These are phyloP conservation scores for Russula lepida DNA, from an alignment of 768 basidiomycete genomes.

Conservation along the genomic window DNA sequence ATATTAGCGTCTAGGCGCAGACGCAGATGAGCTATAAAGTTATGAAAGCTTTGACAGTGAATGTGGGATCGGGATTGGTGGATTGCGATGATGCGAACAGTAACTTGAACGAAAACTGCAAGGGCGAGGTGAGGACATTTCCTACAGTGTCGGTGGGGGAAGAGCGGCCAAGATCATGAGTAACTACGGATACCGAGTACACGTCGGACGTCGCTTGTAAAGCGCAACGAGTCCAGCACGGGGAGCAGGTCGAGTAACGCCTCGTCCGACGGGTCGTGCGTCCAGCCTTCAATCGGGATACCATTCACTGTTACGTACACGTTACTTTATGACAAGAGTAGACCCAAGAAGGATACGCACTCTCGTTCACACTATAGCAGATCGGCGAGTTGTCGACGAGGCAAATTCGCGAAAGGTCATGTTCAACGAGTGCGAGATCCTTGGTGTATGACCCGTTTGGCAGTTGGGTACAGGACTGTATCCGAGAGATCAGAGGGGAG, in stretches of 20 bases:
- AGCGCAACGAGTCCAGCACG: conserved; percentile 90
- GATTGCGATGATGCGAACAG: conserved; percentile 5
- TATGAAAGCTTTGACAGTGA: conserved; percentile 12
- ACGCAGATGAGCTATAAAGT: conserved; percentile 16
- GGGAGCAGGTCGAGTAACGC: conserved; percentile 93
- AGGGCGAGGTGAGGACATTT: background rate
- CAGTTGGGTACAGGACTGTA: conserved; percentile 84
- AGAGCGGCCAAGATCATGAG: conserved; percentile 26
- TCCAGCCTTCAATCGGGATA: conserved; percentile 99
- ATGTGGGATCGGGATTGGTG: conserved; percentile 1
- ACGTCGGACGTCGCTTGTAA: conserved; percentile 90
- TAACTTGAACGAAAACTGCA: background rate
- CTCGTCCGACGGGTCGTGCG: conserved; percentile 93
- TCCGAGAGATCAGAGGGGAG: background rate
- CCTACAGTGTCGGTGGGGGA: background rate
- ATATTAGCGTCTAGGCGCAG: conserved; percentile 14
- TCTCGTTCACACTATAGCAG: conserved; percentile 87
- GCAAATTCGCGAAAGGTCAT: conserved; percentile 87
- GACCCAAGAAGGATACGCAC: conserved; percentile 36
- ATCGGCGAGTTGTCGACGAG: conserved; percentile 95
- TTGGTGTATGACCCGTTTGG: conserved; percentile 94
- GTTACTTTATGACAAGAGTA: background rate
- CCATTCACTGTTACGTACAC: conserved; percentile 71
- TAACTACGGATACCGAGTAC: conserved; percentile 71
- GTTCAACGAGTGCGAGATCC: conserved; percentile 79